Conservation (phyloP, 164 flowering plant genomes). For the Paratinospora sagittata region DNA sequence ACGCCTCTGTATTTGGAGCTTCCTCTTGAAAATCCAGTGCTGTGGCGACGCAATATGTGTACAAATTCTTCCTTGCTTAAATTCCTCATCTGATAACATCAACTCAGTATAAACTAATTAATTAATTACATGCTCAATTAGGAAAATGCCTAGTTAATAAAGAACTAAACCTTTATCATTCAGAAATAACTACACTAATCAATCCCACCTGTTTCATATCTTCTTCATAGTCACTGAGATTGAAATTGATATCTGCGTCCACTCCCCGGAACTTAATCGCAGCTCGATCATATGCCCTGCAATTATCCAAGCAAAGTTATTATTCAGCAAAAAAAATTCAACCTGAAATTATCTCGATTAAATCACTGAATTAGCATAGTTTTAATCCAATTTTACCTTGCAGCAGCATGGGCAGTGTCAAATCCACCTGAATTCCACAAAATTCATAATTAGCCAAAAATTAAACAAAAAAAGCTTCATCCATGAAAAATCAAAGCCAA, state of each 20-base stretch:
- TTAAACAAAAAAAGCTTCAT: neutral
- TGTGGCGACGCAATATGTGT: conserved; percentile 77
- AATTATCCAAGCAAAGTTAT: neutral
- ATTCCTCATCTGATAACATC: conserved; percentile 54
- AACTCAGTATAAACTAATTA: no score
- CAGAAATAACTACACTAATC: conserved; percentile 2
- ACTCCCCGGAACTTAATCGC: conserved; percentile 87
- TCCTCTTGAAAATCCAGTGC: conserved; percentile 78
- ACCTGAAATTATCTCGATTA: neutral
- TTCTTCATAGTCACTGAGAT: conserved; percentile 63
- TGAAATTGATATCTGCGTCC: conserved; percentile 89
- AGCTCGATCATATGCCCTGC: conserved; percentile 92
- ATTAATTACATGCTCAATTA: neutral
- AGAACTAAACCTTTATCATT: neutral
- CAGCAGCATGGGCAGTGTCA: conserved; percentile 86
- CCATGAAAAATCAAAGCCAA: no score
- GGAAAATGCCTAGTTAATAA: neutral
- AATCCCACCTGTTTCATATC: conserved; percentile 61
- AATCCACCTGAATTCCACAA: conserved; percentile 54
- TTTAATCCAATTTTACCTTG: conserved; percentile 43
- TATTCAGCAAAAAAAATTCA: neutral
- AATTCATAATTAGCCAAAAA: conserved; percentile 2
- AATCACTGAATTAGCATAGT: neutral
- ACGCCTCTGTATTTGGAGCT: conserved; percentile 79
- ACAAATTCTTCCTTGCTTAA: conserved; percentile 85